A percentile compares a stretch with the other conserved stretches of the same genome.
Evolutionary conservation across 345 rosid genomes (phyloP).

Genomic region (Linum lewisii): DNA sequence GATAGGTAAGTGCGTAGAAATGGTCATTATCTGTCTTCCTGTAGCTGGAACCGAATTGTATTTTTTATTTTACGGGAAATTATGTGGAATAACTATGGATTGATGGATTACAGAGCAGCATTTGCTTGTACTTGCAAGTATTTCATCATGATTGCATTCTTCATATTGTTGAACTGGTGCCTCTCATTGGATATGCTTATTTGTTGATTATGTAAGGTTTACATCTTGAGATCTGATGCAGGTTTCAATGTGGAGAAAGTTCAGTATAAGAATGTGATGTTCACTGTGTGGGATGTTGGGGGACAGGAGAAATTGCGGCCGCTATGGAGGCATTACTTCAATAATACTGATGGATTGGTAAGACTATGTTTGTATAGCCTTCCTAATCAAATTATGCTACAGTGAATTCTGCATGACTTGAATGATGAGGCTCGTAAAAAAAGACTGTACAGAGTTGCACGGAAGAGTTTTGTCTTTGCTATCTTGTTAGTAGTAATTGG

Average conservation of each 20-base stretch:
- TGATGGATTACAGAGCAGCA: too few species aligned
- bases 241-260: constrained; percentile 99
- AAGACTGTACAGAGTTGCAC: too few species aligned
- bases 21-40: too few species aligned
- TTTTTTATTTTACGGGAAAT: too few species aligned
- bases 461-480: too few species aligned
- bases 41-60: too few species aligned
- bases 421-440: background rate
- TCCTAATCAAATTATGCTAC: background rate
- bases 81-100: too few species aligned
- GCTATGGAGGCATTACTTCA: constrained; percentile 98
- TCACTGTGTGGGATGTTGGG: constrained; percentile 99
- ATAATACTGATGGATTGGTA: constrained; percentile 98
- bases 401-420: background rate
- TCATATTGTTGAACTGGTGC: background rate
- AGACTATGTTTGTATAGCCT: background rate
- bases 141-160: background rate
- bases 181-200: constrained; percentile 1
- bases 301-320: constrained; percentile 98
- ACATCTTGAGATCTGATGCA: constrained; percentile 22
- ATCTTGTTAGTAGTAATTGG: too few species aligned
- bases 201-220: background rate
- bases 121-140: background rate
- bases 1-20: constrained; percentile 42
- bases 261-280: constrained; percentile 94